Base-by-base conservation (phyloP, 352 stramenopile genomes). In the Phytophthora pluvialis region DNA sequence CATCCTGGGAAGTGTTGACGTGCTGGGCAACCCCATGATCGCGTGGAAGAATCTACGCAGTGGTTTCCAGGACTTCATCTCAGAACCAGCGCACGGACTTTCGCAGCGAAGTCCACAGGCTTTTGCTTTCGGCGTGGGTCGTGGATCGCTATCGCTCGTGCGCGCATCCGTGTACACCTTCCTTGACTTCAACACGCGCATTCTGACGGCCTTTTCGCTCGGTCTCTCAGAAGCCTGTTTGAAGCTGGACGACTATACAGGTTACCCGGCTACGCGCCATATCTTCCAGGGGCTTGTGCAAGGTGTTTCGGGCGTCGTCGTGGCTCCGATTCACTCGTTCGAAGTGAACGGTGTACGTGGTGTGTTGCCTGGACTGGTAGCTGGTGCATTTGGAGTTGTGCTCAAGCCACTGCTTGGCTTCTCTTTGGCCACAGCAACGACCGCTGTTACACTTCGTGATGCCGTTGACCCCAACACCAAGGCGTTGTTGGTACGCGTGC, bases 261-360 rank as follows among this genome's bases (percentile, higher is more conserved):
- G 86, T 7, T 96, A 96, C 36, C 83, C 83, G 4, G 83, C 86
- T 5, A 93, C 88, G 7, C 80, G 84, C 11, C 93, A 94, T 62
- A 92, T 96, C 32, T 96, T 95, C 49, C 88, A 96, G 60, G 88
- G 86, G 8, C 82, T 96, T 12, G 88, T 88, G 11, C 88, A 96
- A 63, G 86, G 88, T 28, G 83, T 94, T 21, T 95, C 88, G 1
- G 88, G 88, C 32, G 67, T 96, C 8, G 86, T 94, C 5, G 88
- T 96, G 3, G 86, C 86, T 0, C 88, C 88, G 2, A 96, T 96
- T 42, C 83, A 92, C 57, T 81, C 88, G 8, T 87, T 95, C 15
- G 86, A 96, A 60, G 48, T 91, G 8, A 91, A 91, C 29, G 88
- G 88, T 3, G 78, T 79, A 25, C 80, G 81, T n/a, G 88, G 88